A percentile compares a stretch with the other conserved stretches of the same genome.
These are phyloP conservation scores for Cordyceps pruinosa DNA, from an alignment of 2,329 filamentous ascomycete genomes.

Conservation along the genomic window DNA sequence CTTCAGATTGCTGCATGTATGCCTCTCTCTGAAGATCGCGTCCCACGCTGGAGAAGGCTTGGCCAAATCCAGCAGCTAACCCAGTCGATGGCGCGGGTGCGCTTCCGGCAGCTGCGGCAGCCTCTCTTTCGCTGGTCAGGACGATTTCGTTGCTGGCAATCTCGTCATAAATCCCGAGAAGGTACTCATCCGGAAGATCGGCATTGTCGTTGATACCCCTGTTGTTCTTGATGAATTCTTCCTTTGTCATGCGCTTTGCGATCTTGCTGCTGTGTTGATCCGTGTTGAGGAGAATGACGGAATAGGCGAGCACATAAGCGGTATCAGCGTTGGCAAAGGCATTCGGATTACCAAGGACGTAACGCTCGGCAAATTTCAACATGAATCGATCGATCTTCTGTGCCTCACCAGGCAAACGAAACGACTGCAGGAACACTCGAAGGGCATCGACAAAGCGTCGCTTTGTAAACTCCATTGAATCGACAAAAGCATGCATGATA, in stretches of 20 bases:
- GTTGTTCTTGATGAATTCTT: conserved; percentile 99
- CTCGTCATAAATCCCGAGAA: conserved; percentile 84
- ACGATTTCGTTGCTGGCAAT: conserved; percentile 91
- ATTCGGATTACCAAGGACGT: conserved; percentile 90
- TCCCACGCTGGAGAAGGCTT: conserved; percentile 85
- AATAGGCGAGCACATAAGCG: conserved; percentile 92
- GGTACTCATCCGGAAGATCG: conserved; percentile 87
- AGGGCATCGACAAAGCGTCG: conserved; percentile 89
- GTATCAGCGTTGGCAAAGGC: conserved; percentile 98
- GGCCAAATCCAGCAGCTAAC: conserved; percentile 75
- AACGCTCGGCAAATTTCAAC: conserved; percentile 96
- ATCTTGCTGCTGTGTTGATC: conserved; percentile 91
- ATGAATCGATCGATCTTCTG: conserved; percentile 99
- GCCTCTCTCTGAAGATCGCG: conserved; percentile 88
- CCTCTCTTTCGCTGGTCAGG: conserved; percentile 82
- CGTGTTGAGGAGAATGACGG: conserved; percentile 93
- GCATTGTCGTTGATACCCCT: conserved; percentile 95
- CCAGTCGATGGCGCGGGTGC: conserved; percentile 54
- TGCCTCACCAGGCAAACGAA: conserved; percentile 88
- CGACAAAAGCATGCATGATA: conserved; percentile 97
- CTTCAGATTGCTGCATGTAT: conserved; percentile 89
- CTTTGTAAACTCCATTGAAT: conserved; percentile 87
- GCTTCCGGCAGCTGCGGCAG: conserved; percentile 71
- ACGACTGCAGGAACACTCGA: conserved; percentile 86
- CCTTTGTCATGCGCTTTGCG: conserved; percentile 78